A percentile compares a stretch with the other conserved stretches of the same genome.
phyloP scores from a whole-genome alignment of 1,284 basidiomycete species.

The Ganoderma lingzhi region DNA sequence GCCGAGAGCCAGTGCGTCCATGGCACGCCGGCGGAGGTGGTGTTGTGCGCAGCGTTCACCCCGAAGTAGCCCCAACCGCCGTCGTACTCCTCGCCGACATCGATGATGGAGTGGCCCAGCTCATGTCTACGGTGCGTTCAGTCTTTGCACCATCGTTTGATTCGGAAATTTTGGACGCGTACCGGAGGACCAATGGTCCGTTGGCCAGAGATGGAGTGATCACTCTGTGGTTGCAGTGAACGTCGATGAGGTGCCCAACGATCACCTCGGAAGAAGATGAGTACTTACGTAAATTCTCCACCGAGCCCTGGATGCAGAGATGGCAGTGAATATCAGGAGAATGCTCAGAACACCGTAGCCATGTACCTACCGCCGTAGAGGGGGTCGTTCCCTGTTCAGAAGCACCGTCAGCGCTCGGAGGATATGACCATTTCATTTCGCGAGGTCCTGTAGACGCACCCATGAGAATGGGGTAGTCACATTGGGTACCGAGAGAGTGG shows the following conservation, averaged over 20 bases:
- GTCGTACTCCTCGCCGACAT: slow-evolving; percentile 89
- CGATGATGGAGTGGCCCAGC: slow-evolving; percentile 83
- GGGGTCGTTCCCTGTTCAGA: slow-evolving; percentile 73
- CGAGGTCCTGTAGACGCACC: slow-evolving; percentile 52
- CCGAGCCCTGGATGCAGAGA: slow-evolving; percentile 63
- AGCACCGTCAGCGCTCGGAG: not conserved
- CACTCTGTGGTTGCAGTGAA: slow-evolving; percentile 53
- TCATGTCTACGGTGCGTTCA: slow-evolving; percentile 58
- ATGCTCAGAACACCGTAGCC: not conserved
- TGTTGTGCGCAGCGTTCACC: slow-evolving; percentile 65
- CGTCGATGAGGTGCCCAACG: not conserved
- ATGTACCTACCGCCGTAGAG: slow-evolving; percentile 74
- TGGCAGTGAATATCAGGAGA: not conserved
- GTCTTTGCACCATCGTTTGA: not conserved
- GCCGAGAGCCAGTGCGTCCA: slow-evolving; percentile 80
- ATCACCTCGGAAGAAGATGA: not conserved
- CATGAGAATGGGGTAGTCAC: slow-evolving; percentile 82
- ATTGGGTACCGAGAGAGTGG: slow-evolving; percentile 65
- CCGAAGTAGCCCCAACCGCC: slow-evolving; percentile 83
- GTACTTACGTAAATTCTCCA: slow-evolving; percentile 80
- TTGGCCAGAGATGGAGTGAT: slow-evolving; percentile 84
- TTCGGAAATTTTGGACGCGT: not conserved
- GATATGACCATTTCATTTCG: not conserved
- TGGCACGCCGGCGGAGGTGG: slow-evolving; percentile 52
- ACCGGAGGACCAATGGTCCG: slow-evolving; percentile 78